These are phyloP conservation scores for Lentinula detonsa DNA, from an alignment of 768 basidiomycete species.

Conservation along the genomic window DNA sequence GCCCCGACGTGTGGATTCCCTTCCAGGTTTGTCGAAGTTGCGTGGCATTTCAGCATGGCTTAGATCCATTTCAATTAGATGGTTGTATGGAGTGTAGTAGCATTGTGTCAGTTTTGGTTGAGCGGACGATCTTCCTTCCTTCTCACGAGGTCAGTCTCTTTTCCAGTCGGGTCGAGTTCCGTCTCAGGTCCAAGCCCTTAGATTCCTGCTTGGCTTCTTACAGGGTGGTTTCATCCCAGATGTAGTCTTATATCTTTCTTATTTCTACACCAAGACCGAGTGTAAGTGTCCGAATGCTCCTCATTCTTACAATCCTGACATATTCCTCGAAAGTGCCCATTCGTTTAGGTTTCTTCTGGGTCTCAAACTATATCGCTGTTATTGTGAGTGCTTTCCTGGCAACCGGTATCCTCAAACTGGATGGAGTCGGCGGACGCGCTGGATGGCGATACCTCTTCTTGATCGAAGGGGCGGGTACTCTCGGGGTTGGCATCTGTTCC, in stretches of 20 bases:
- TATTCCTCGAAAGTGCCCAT: conserved; percentile 39
- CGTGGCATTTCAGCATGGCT: not conserved
- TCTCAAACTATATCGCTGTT: conserved; percentile 47
- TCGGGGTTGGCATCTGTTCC: conserved; percentile 42
- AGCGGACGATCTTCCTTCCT: conserved; percentile 47
- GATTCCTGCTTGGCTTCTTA: conserved; percentile 49
- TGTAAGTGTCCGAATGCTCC: conserved; percentile 25
- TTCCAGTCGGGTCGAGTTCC: not conserved
- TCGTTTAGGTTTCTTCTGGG: conserved; percentile 68
- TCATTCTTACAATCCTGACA: not conserved
- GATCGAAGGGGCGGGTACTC: conserved; percentile 45
- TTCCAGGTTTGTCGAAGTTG: conserved; percentile 32
- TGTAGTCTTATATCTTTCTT: conserved; percentile 57
- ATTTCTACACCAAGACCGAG: conserved; percentile 56
- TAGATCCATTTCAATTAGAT: conserved; percentile 25
- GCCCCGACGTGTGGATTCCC: conserved; percentile 64
- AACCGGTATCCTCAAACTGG: conserved; percentile 50
- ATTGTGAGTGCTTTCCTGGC: conserved; percentile 61
- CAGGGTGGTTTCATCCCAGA: conserved; percentile 66
- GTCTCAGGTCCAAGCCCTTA: conserved; percentile 11
- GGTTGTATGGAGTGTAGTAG: conserved; percentile 50
- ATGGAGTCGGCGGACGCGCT: conserved; percentile 44
- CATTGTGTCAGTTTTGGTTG: conserved; percentile 56
- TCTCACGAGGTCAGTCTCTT: conserved; percentile 34
- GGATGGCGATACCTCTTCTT: conserved; percentile 14